phyloP scores from a whole-genome alignment of 2,329 filamentous ascomycete genomes.

The Pezicula radicicola region DNA sequence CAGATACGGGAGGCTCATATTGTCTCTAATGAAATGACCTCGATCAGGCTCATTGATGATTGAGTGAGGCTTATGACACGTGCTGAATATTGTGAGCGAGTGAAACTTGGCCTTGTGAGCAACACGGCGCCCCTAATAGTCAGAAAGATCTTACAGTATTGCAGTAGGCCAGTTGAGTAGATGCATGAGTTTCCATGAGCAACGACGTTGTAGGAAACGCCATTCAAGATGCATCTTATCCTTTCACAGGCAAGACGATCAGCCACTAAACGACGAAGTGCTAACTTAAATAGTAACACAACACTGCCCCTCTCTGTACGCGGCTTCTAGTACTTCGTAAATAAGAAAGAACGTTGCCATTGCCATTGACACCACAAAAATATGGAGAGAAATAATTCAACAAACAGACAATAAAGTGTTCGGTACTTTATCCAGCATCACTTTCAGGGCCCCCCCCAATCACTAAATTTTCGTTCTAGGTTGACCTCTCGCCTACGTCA shows the following conservation, averaged over 20 bases:
- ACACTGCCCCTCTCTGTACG: background rate
- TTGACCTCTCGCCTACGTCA: background rate
- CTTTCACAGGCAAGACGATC: background rate
- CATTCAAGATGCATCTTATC: no score
- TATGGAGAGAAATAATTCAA: background rate
- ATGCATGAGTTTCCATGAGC: background rate
- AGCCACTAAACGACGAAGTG: background rate
- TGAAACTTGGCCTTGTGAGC: background rate
- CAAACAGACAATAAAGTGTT: background rate
- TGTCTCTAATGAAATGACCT: conserved; percentile 3
- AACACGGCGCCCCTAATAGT: no score
- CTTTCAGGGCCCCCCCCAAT: background rate
- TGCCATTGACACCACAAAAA: no score
- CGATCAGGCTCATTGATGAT: background rate
- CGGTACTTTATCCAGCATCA: background rate
- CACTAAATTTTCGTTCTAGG: background rate
- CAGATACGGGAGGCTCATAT: background rate
- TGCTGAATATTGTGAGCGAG: background rate
- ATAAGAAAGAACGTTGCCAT: no score
- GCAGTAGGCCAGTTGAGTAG: no score
- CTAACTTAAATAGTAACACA: background rate
- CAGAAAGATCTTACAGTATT: no score
- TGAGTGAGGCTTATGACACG: background rate
- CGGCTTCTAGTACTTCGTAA: background rate
- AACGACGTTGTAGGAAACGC: background rate